These are phyloP conservation scores for Epichloe sylvatica DNA, from an alignment of 2,329 filamentous ascomycete species.

Conservation along the genomic window DNA sequence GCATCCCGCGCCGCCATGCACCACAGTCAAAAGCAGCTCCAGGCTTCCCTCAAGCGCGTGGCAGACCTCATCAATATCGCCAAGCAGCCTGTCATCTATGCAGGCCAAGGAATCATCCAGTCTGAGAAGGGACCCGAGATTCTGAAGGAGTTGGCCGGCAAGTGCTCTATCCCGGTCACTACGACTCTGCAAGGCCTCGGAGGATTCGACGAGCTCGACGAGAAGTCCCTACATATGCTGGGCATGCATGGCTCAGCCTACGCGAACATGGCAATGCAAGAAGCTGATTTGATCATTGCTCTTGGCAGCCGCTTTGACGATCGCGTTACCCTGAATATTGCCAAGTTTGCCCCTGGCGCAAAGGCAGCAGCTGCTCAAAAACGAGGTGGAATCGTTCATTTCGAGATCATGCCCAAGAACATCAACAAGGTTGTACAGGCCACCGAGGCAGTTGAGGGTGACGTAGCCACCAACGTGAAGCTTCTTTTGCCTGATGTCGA, in stretches of 20 bases:
- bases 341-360: constrained; percentile 80
- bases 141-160: constrained; percentile 77
- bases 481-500: constrained; percentile 61
- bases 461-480: constrained; percentile 67
- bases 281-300: constrained; percentile 89
- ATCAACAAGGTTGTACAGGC: constrained; percentile 99
- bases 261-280: constrained; percentile 96
- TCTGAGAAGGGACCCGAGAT: constrained; percentile 65
- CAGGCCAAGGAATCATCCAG: constrained; percentile 77
- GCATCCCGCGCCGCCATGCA: constrained; percentile 72
- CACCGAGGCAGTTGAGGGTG: constrained; percentile 87
- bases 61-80: constrained; percentile 73
- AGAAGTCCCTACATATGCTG: constrained; percentile 93
- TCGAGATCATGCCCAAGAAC: constrained; percentile 98
- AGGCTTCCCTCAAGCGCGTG: constrained; percentile 60
- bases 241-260: constrained; percentile 97
- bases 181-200: constrained; percentile 91
- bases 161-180: constrained; percentile 82
- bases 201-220: constrained; percentile 81
- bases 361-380: constrained; percentile 72
- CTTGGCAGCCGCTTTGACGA: constrained; percentile 92
- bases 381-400: constrained; percentile 89
- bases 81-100: constrained; percentile 91
- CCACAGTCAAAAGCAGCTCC: constrained; percentile 55
- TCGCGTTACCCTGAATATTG: constrained; percentile 69